Evolutionary conservation across 1,284 basidiomycete genomes (phyloP), one percentile per base, ranked within the genome.

Genomic region (Ganoderma multipileum): DNA sequence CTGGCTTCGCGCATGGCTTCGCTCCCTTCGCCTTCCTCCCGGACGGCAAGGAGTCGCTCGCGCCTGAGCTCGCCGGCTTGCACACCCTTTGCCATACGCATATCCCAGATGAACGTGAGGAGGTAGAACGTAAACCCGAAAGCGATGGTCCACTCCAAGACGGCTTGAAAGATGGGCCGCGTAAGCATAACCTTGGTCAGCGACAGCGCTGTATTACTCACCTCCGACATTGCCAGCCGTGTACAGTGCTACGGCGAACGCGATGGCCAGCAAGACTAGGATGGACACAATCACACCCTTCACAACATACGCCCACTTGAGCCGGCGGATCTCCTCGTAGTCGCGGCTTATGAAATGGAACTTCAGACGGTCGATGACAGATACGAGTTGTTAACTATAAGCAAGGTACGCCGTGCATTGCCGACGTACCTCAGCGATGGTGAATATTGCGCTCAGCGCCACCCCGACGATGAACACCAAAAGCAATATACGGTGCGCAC

Each of bases 101-200:
- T 64, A 69, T 72, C 71, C 69, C 69, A 72, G 64, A 72, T 68
- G 68, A 73, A 73, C 12, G 72, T 71, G 36, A 69, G 64, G 20
- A 73, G 52, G 65, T 71, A 71, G 66, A 73, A 84, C 4, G 89
- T 90, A 76, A 89, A 93, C 11, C 90, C 87, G 69, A 93, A 90
- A 1, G 86, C 84, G 67, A 94, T 92, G 1, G 79, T 78, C 92
- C 92, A 94, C 77, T 94, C 92, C 2, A 94, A 75, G 63, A 93
- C 78, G 18, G 84, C 90, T 89, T 63, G 9, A 38, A 7, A 12
- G 23, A 60, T 6, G 11, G 60, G 20, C 36, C 54, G 44, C 16
- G 28, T n/a, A 41, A 33, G 54, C 42, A 18, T 63, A 28, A 41
- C 2, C 7, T 64, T 23, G 30, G 2, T 8, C 61, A 20, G 28